Percentiles rank a stretch among this genome's conserved stretches.
Conservation (phyloP, 352 stramenopile species). For the Globisporangium apiculatum region DNA sequence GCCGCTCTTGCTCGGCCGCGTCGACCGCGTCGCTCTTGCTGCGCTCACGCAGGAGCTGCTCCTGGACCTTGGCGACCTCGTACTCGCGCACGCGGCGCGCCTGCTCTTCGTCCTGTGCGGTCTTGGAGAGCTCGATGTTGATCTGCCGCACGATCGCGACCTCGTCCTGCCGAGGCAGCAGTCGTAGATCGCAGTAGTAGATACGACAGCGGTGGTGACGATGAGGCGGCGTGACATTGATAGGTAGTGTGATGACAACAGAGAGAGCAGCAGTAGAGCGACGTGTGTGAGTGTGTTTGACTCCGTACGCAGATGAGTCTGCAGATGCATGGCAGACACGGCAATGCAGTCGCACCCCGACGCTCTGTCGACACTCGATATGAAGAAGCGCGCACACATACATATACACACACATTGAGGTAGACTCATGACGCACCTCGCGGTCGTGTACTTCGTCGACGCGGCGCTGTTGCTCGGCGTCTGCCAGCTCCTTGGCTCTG, state of each 20-base stretch:
- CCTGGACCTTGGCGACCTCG: constrained; percentile 52
- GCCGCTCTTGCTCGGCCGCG: constrained; percentile 38
- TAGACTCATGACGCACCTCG: constrained; percentile 16
- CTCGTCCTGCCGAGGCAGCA: constrained; percentile 25
- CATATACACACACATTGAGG: no score
- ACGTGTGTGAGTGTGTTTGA: not conserved
- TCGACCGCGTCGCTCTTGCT: constrained; percentile 29
- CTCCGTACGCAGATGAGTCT: no score
- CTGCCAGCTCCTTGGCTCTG: constrained; percentile 43
- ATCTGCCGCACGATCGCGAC: constrained; percentile 63
- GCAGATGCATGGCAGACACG: no score
- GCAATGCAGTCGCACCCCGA: no score
- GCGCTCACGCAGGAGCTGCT: constrained; percentile 48
- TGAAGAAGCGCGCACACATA: no score
- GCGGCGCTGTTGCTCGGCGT: constrained; percentile 49
- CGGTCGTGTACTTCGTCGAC: constrained; percentile 40
- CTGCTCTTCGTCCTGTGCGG: constrained; percentile 50
- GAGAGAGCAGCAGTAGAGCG: not conserved
- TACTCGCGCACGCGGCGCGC: constrained; percentile 57
- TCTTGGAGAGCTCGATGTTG: constrained; percentile 62
- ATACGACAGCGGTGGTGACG: not conserved
- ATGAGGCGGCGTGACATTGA: no score
- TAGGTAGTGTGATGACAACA: not conserved
- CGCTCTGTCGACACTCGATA: no score
- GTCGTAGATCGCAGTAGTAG: not conserved